Percentiles rank a stretch among this genome's conserved stretches.
phyloP scores from a whole-genome alignment of 352 stramenopile species.

The Phytophthora ramorum region DNA sequence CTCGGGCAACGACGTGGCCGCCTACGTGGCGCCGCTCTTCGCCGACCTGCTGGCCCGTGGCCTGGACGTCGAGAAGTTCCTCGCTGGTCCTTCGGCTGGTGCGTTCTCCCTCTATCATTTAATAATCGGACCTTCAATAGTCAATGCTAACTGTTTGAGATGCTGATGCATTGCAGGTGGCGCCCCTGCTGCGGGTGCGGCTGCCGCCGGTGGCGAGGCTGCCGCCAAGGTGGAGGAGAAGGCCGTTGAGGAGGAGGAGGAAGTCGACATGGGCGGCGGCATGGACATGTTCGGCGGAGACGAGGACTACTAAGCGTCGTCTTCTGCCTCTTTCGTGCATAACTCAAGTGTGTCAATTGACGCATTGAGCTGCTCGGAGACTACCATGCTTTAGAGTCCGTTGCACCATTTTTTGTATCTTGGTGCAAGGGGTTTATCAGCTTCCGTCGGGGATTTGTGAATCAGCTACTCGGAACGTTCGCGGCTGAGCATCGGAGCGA shows the following conservation, averaged over 20 bases:
- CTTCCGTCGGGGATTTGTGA: constrained; percentile 10
- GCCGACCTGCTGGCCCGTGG: constrained; percentile 82
- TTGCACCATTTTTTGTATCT: neutral
- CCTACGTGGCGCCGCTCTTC: constrained; percentile 86
- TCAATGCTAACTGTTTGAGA: neutral
- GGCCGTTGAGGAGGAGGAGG: constrained; percentile 80
- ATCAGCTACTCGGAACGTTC: constrained; percentile 12
- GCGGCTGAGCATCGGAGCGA: constrained; percentile 1
- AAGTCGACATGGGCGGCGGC: constrained; percentile 83
- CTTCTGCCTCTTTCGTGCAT: constrained; percentile 4
- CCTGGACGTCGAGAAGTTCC: constrained; percentile 90
- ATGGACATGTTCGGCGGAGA: constrained; percentile 91
- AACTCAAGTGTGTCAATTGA: neutral
- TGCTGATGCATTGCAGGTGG: constrained; percentile 38
- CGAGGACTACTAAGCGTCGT: constrained; percentile 80
- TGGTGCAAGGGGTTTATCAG: neutral
- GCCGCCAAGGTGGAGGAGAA: constrained; percentile 71
- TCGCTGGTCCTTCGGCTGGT: constrained; percentile 88
- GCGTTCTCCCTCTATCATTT: constrained; percentile 1
- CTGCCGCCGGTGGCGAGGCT: constrained; percentile 46
- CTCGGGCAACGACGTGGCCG: constrained; percentile 80
- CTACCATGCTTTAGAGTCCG: constrained; percentile 1
- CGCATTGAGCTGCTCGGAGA: neutral
- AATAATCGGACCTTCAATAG: neutral
- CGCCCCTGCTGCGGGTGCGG: constrained; percentile 62